Base-by-base conservation (phyloP, 2,329 filamentous ascomycete genomes). In the Neofusicoccum cordaticola region DNA sequence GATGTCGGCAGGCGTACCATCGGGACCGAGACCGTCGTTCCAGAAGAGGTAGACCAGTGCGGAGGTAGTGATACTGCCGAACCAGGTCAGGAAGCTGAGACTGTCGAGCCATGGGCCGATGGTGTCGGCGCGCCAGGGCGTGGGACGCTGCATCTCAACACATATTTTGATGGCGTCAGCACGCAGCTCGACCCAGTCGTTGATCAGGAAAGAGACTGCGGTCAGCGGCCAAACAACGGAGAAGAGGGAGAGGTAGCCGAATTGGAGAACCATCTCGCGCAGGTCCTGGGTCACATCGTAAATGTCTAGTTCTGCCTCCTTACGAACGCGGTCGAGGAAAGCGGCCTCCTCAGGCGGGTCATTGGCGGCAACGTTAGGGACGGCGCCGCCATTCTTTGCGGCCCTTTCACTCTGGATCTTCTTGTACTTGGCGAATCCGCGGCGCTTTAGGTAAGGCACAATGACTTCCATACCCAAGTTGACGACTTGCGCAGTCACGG, bases 201-300 rank as follows among this genome's bases (percentile, higher is more conserved):
- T 98, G 77, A 95, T 81, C 12, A 98, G 81, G 80, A 98, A 98
- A 1, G 90, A 94, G 64, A 92, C 84, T 1, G 90, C 89, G 0
- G 94, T 93, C n/a, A 98, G 82, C 0, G 95, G 95, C 95, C 95
- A 99, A 63, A 97, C 88, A 2, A 95, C 91, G 0, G 92, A 95
- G 77, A 98, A 98, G 9, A 98, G 84, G 0, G 91, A 90, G 0
- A 99, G 84, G 75, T 97, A 98, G 35, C 93, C 92, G 82, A 85
- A 92, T 71, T 95, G 92, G 66, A 97, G 87, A 34, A 93, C 87
- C 93, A 97, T 97, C 79, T 99, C 95, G 42, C 95, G 86, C 67
- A 97, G 91, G 74, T 99, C 95, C 17, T 86, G 85, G 0, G 92
- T 92, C 1, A 98, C 94, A 74, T 98, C 91, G 78, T 99, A 99